Conservation (phyloP, 257 asterid species). For the Fraxinus quadrangulata region DNA sequence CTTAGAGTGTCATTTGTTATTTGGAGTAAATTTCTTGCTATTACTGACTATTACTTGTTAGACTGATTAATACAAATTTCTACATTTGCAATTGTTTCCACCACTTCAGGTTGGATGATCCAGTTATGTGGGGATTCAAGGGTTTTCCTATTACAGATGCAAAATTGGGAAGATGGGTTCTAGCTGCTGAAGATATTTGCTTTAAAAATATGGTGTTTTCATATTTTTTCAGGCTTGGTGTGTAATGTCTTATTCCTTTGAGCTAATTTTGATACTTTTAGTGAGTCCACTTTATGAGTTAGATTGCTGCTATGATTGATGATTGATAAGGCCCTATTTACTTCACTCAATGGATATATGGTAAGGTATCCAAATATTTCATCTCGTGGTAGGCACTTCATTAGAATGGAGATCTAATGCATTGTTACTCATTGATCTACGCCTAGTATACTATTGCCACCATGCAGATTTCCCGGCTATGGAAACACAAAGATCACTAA, state of each 20-base stretch:
- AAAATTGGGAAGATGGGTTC: conserved; percentile 82
- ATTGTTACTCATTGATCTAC: not conserved
- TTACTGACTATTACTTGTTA: not conserved
- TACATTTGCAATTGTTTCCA: conserved; percentile 1
- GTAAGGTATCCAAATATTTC: not conserved
- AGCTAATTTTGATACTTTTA: not conserved
- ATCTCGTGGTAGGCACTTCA: not conserved
- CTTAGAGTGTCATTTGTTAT: not conserved
- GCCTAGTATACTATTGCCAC: conserved; percentile 1
- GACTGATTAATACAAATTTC: not conserved
- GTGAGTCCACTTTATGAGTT: not conserved
- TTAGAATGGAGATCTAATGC: not conserved
- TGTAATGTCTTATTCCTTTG: conserved; percentile 34
- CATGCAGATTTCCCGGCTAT: not conserved
- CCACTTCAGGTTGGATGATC: conserved; percentile 87
- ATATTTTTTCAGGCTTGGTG: conserved; percentile 86
- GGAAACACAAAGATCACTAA: not conserved
- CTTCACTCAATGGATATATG: not conserved
- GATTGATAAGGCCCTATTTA: not conserved
- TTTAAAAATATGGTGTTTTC: conserved; percentile 72
- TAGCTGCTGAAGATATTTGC: conserved; percentile 97
- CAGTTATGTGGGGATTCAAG: conserved; percentile 88
- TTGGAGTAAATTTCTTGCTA: conserved; percentile 10
- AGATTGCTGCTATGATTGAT: conserved; percentile 13
- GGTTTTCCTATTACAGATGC: conserved; percentile 75